Evolutionary conservation across 352 stramenopile genomes (phyloP), one percentile per base, ranked within the genome.

Genomic region (Plasmopara viticola): DNA sequence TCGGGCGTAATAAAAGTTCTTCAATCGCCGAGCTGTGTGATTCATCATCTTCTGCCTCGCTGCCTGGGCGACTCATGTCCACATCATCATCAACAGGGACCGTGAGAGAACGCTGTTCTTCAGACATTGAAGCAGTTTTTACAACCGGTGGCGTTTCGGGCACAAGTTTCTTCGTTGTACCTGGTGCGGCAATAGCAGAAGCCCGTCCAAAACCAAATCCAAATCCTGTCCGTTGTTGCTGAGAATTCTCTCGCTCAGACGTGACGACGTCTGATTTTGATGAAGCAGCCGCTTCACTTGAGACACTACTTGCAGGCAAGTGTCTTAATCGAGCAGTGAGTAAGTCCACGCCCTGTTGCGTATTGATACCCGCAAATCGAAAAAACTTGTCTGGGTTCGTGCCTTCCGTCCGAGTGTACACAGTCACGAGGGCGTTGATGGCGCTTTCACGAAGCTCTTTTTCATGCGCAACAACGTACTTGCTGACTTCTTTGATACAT

Each of bases 371-470:
- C 44, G 67, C 74, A 42, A 84, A 83, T 2, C 76, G 74, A 53
- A 85, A 90, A 53, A 93, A 95, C 47, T 78, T 83, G 59, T 93
- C 79, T 12, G 84, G 41, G 37, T 91, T 78, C 15, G 67, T 68
- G 50, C 48, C 58, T 28, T 88, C 81, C 6, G 66, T 88, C 29
- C 73, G 64, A 20, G 62, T 65, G 53, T 86, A 94, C n/a, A 90
- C 78, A 12, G 71, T 57, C 12, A 94, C 74, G 7, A 94, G 49
- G 0, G 74, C 59, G 43, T 74, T 83, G 37, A 94, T 77, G 2
- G 82, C 80, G 39, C 72, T 87, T 50, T 93, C 84, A 12, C 84
- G 82, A 12, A 93, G 66, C 49, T 91, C 84, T 49, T 92, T 93
- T 51, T 95, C 84, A 31, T 89, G 72, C 14, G 72, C 82, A 9